These are phyloP conservation scores for Alternaria sp. DNA, from an alignment of 2,329 filamentous ascomycete genomes.

Conservation along the genomic window DNA sequence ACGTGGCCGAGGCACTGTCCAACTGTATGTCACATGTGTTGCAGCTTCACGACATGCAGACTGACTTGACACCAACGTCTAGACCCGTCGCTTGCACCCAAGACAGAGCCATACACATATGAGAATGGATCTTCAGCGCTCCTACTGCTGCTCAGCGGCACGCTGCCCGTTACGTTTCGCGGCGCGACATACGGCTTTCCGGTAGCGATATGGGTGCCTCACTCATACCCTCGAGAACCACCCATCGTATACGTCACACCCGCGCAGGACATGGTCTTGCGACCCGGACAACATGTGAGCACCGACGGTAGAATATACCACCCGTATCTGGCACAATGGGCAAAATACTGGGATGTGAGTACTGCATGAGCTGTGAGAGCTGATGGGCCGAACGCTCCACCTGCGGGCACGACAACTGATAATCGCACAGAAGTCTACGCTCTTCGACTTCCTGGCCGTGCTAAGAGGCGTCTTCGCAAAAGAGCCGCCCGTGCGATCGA, in stretches of 20 bases:
- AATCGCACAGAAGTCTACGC: slow-evolving; percentile 74
- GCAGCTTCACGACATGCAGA: slow-evolving; percentile 1
- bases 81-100: slow-evolving; percentile 70
- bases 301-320: slow-evolving; percentile 94
- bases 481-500: slow-evolving; percentile 88
- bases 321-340: slow-evolving; percentile 92
- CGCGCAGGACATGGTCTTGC: slow-evolving; percentile 85
- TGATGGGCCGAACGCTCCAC: background rate
- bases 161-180: slow-evolving; percentile 89
- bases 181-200: slow-evolving; percentile 91
- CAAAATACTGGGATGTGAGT: slow-evolving; percentile 88
- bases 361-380: slow-evolving; percentile 4
- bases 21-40: slow-evolving; percentile 68
- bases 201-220: slow-evolving; percentile 90
- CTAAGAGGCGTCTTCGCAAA: slow-evolving; percentile 90
- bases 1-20: slow-evolving; percentile 83
- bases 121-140: slow-evolving; percentile 87
- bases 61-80: background rate
- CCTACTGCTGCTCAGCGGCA: slow-evolving; percentile 85
- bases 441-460: slow-evolving; percentile 83
- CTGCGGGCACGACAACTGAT: slow-evolving; percentile 17
- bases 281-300: slow-evolving; percentile 94
- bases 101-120: slow-evolving; percentile 96
- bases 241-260: slow-evolving; percentile 91
- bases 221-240: slow-evolving; percentile 84